These are phyloP conservation scores for Leavenworthia alabamica DNA, from an alignment of 345 rosid genomes.

Conservation along the genomic window DNA sequence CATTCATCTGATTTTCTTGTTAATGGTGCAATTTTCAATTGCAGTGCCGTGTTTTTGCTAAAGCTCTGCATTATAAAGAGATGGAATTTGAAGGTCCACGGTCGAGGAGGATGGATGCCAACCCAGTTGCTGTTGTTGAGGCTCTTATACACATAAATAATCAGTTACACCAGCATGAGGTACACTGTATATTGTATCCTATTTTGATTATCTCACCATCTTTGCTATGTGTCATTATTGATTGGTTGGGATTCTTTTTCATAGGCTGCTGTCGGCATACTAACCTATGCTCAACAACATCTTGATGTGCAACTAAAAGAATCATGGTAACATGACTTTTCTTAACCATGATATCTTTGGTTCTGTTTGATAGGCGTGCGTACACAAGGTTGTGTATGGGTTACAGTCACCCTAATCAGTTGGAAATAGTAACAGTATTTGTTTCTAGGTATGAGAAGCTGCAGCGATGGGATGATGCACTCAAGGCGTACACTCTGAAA, in stretches of 20 bases:
- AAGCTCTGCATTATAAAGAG: constrained; percentile 98
- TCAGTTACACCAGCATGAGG: constrained; percentile 98
- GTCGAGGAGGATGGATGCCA: constrained; percentile 84
- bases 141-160: constrained; percentile 96
- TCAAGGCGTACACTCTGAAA: constrained; percentile 84
- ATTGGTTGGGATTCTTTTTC: constrained; percentile 9
- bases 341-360: constrained; percentile 4
- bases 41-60: constrained; percentile 96
- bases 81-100: constrained; percentile 96
- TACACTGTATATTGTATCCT: constrained; percentile 19
- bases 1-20: not conserved
- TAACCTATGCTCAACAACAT: constrained; percentile 88
- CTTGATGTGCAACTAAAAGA: constrained; percentile 93
- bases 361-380: not conserved
- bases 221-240: constrained; percentile 12
- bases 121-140: constrained; percentile 96
- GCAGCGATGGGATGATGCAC: constrained; percentile 99
- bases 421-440: constrained; percentile 5
- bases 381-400: constrained; percentile 2
- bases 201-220: constrained; percentile 2
- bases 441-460: constrained; percentile 87
- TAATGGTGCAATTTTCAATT: constrained; percentile 5
- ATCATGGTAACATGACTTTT: constrained; percentile 61
- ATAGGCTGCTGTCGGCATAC: constrained; percentile 98
- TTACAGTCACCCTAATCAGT: constrained; percentile 7